phyloP scores from a whole-genome alignment of 148 eudicot species.

The Euryodendron excelsum region DNA sequence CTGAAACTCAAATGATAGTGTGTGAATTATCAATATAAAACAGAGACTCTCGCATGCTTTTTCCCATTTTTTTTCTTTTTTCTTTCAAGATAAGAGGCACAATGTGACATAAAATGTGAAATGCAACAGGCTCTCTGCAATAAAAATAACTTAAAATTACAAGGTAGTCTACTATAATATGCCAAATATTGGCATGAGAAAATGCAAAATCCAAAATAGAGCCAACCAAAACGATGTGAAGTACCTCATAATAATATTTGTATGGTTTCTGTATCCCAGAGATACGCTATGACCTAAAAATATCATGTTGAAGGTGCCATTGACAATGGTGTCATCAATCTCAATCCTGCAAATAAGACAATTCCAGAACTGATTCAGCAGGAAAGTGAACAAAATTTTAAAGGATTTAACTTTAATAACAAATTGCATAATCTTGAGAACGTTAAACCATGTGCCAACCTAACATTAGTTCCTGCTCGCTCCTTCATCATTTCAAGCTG shows the following conservation, averaged over 20 bases:
- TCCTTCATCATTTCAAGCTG: constrained; percentile 60
- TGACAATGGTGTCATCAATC: constrained; percentile 75
- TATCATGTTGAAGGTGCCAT: constrained; percentile 94
- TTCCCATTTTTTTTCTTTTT: too few species aligned
- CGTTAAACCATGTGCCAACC: constrained; percentile 45
- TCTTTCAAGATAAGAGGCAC: background rate
- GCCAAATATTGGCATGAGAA: background rate
- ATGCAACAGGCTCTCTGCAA: background rate
- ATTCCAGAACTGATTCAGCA: background rate
- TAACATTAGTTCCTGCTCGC: constrained; percentile 58
- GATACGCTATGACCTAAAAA: constrained; percentile 86
- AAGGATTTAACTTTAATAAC: background rate
- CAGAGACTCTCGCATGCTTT: too few species aligned
- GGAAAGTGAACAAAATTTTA: background rate
- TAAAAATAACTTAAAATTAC: background rate
- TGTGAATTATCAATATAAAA: too few species aligned
- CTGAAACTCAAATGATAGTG: too few species aligned
- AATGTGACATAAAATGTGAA: background rate
- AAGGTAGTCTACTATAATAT: background rate
- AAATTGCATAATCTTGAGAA: background rate
- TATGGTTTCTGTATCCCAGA: constrained; percentile 75
- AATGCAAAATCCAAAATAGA: background rate
- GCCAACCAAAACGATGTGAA: constrained; percentile 6
- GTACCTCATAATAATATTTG: constrained; percentile 86
- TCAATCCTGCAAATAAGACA: constrained; percentile 69